Percentiles rank a stretch among this genome's conserved stretches.
Conservation (phyloP, 495 filamentous ascomycete genomes). For the Trichoderma parareesei region DNA sequence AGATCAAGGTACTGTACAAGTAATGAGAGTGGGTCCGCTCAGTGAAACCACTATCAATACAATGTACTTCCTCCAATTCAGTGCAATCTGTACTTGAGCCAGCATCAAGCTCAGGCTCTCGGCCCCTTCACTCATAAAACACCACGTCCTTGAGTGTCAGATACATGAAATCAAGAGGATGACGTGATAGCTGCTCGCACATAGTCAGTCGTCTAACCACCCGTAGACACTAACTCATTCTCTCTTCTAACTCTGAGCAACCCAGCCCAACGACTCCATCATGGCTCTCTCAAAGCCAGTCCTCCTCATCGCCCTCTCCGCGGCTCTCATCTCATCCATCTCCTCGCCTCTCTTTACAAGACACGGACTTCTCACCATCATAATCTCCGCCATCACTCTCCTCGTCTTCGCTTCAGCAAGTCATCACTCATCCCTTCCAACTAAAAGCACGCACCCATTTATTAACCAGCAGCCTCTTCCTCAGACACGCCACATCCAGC, state of each 20-base stretch:
- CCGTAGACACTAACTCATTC: background rate
- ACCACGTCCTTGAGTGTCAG: background rate
- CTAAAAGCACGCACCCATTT: background rate
- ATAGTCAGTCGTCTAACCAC: background rate
- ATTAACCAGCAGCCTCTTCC: background rate
- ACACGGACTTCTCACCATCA: background rate
- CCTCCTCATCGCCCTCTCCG: background rate
- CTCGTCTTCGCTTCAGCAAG: slow-evolving; percentile 4
- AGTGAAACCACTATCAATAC: background rate
- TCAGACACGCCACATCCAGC: slow-evolving; percentile 10
- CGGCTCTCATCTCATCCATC: background rate
- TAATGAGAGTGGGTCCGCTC: background rate
- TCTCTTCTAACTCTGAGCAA: background rate
- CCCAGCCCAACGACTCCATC: background rate
- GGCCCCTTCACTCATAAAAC: background rate
- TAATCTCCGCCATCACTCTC: background rate
- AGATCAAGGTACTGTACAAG: too few species aligned
- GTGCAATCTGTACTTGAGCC: background rate
- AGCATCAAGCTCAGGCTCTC: background rate
- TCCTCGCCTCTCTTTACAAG: background rate
- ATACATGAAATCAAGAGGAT: background rate
- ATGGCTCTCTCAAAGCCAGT: background rate
- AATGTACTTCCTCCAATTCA: background rate
- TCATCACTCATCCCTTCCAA: background rate
- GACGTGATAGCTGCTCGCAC: background rate